phyloP scores from a whole-genome alignment of 2,329 filamentous ascomycete species.

The Penicillium sp. region DNA sequence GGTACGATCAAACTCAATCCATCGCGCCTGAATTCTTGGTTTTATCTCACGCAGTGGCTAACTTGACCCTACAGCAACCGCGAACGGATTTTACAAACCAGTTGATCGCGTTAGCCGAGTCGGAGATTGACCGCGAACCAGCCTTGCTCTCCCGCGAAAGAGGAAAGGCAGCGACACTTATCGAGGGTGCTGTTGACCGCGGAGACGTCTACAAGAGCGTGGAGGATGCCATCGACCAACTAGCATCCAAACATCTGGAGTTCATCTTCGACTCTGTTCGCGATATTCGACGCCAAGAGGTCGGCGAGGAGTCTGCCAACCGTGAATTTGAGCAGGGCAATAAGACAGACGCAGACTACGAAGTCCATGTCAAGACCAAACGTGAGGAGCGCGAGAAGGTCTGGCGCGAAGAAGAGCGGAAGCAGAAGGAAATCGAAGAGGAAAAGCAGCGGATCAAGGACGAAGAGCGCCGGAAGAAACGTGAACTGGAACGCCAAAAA shows the following conservation, averaged over 20 bases:
- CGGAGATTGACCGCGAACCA: constrained; percentile 64
- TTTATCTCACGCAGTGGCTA: constrained; percentile 9
- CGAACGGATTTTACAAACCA: constrained; percentile 55
- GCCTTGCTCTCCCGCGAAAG: constrained; percentile 62
- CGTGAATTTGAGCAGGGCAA: constrained; percentile 57
- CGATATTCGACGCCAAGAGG: constrained; percentile 58
- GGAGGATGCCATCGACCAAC: constrained; percentile 54
- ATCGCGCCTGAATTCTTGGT: constrained; percentile 2
- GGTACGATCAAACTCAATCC: constrained; percentile 39
- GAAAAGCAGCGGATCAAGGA: constrained; percentile 42
- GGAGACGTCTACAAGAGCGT: constrained; percentile 63
- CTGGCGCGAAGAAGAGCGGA: constrained; percentile 52
- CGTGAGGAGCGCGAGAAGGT: constrained; percentile 53
- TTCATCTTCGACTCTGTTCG: constrained; percentile 57
- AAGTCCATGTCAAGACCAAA: constrained; percentile 53
- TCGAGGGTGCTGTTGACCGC: constrained; percentile 65
- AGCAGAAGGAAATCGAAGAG: constrained; percentile 54
- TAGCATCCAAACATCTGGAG: constrained; percentile 57
- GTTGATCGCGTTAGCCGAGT: constrained; percentile 57
- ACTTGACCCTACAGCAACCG: constrained; percentile 44
- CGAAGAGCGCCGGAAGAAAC: constrained; percentile 45
- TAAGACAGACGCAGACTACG: constrained; percentile 64
- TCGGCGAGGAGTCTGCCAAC: constrained; percentile 58
- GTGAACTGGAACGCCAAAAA: constrained; percentile 46
- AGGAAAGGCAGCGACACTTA: constrained; percentile 62